Base-by-base conservation (phyloP, 768 basidiomycete species). In the Suillus discolor region DNA sequence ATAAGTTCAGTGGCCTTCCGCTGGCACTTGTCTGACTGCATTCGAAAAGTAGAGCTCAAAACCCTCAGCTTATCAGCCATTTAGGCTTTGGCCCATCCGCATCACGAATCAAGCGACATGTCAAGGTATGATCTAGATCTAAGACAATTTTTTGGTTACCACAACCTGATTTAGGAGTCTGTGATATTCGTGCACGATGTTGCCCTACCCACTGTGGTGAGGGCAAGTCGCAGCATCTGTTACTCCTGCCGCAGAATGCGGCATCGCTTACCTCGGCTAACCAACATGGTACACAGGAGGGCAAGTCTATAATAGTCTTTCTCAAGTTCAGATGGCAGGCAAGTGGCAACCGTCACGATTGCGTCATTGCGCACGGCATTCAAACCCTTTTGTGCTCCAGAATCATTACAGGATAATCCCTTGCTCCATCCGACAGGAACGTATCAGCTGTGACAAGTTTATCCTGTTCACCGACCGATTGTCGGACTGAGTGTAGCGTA, bases 401-500 rank as follows among this genome's bases (percentile, higher is more conserved):
- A 92, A 82, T 74, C 80, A 60, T 95, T 92, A 91, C 80, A 88
- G 66, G 75, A 79, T 63, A 89, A 94, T 31, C 90, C 92, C 87
- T 93, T 66, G 93, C 93, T 28, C 93, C 93, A 41, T 90, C 93
- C 15, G 93, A 95, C 73, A 91, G 90, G 93, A 91, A 60, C 18
- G 79, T 66, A 62, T 34, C 64, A 12, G 23, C 20, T 34, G 59
- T 55, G 23, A 31, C 23, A 42, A 42, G 55, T 36, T 45, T 38
- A 41, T 65, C 49, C 28, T 42, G 23, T 57, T 44, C 6, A 54
- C 68, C 68, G 31, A 63, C 49, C 62, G 59, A 95, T 95, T 72
- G 93, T 94, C 87, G 88, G 93, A 80, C 84, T 97, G 69, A 94
- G 93, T 1, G 90, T 92, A 20, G 89, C 92, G 3, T 97, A 89